Base-by-base conservation (phyloP, 306 rosid genomes). In the Morella rubra region DNA sequence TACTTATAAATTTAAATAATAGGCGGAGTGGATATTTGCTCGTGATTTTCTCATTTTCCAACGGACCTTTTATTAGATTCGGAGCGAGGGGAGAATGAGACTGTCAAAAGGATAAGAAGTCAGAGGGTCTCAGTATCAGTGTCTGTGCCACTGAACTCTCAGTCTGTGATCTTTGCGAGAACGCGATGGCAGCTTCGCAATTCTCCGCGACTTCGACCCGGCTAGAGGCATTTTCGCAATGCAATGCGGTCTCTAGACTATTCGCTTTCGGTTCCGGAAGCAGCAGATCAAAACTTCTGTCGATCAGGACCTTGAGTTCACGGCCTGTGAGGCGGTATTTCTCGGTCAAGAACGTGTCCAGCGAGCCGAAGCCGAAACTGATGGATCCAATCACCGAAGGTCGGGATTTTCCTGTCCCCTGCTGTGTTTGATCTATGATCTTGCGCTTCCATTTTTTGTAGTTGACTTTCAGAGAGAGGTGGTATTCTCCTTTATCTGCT, bases 381-480 rank as follows among this genome's bases (percentile, higher is more conserved):
- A 80, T 85, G 67, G 90, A 94, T 83, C 83, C 89, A 27, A 73
- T 58, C 71, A 0, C 82, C 49, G 84, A 80, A 87, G 97, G 97
- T 95, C 7, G 46, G 32, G 9, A 44, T 80, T 40, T 74, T 41
- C 64, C 46, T 22, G 60, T 14, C 1, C 40, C 64, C 46, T 4
- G n/a, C 56, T 76, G 46, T 56, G 42, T 13, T 81, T 49, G 66
- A 13, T 67, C n/a, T 5, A 40, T 76, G 7, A n/a, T 52, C 11
- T 4, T 73, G 11, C 22, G 0, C 18, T 40, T 65, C 11, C 18
- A 65, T 2, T 40, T n/a, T 41, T 16, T 7, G 7, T 3, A 7
- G 4, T 37, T 8, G n/a, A 16, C 4, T 6, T 64, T 40, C 19
- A 14, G 2, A 37, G 51, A 9, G 51, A 47, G 51, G 14, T 47